Percentiles rank a stretch among this genome's conserved stretches.
These are phyloP conservation scores for Xylaria nigripes DNA, from an alignment of 495 filamentous ascomycete species.

Conservation along the genomic window DNA sequence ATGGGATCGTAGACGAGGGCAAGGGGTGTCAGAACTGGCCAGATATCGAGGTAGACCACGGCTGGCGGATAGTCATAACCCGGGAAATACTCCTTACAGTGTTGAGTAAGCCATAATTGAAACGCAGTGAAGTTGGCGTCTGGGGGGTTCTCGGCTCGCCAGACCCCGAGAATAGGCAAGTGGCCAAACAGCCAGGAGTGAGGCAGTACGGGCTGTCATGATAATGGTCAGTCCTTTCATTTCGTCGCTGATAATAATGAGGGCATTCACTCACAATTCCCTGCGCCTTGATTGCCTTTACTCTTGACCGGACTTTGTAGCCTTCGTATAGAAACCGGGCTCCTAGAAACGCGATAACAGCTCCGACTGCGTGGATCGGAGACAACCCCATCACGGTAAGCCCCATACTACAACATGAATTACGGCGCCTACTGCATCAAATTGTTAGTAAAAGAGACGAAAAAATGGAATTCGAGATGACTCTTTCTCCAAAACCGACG, in stretches of 20 bases:
- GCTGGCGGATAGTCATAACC: conserved; percentile 17
- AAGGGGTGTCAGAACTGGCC: conserved; percentile 29
- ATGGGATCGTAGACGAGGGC: conserved; percentile 31
- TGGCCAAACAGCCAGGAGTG: conserved; percentile 23
- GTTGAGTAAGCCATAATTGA: conserved; percentile 17
- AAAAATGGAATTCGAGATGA: background rate
- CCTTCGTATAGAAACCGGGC: conserved; percentile 16
- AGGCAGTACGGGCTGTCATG: conserved; percentile 19
- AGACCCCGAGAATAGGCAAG: conserved; percentile 18
- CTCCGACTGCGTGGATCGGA: conserved; percentile 8
- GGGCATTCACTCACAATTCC: conserved; percentile 20
- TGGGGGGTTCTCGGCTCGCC: conserved; percentile 14
- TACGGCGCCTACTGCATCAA: background rate
- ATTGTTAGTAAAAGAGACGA: background rate
- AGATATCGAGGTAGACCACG: conserved; percentile 38
- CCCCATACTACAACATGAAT: background rate
- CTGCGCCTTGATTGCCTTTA: conserved; percentile 17
- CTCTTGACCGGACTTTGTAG: conserved; percentile 15
- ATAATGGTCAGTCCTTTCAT: background rate
- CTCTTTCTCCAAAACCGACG: background rate
- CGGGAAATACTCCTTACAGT: conserved; percentile 25
- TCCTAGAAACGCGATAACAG: conserved; percentile 7
- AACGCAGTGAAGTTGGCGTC: conserved; percentile 23
- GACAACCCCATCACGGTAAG: background rate
- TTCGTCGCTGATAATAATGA: background rate